Evolutionary conservation across 176 grass and related monocot genomes (phyloP).

Genomic region (Raddia guianensis): DNA sequence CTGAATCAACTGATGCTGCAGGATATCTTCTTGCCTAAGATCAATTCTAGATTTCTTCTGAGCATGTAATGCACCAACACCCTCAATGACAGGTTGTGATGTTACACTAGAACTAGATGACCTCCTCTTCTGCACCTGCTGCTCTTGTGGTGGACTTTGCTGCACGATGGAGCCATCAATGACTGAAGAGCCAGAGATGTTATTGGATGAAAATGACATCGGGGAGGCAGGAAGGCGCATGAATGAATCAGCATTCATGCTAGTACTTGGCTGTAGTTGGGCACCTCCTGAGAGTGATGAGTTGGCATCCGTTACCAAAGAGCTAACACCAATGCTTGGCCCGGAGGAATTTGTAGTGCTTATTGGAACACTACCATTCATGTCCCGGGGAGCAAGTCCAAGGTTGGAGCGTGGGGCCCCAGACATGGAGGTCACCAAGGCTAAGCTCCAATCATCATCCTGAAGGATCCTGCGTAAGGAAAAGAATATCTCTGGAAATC

Average conservation of each 20-base stretch:
- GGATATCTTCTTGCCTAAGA: conserved; percentile 64
- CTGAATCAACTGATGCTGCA: conserved; percentile 77
- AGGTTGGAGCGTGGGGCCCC: conserved; percentile 56
- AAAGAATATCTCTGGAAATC: conserved; percentile 26
- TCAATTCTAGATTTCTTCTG: conserved; percentile 87
- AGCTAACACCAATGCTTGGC: conserved; percentile 86
- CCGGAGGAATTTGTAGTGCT: conserved; percentile 79
- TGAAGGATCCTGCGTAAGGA: conserved; percentile 33
- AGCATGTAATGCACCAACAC: conserved; percentile 45
- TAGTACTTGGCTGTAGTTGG: conserved; percentile 83
- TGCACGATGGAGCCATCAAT: conserved; percentile 92
- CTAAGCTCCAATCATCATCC: conserved; percentile 48
- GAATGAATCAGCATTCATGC: conserved; percentile 88
- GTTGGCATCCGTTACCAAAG: conserved; percentile 89
- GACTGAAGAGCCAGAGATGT: conserved; percentile 90
- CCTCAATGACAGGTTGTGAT: conserved; percentile 67
- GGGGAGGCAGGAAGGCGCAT: conserved; percentile 92
- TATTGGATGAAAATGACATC: conserved; percentile 99
- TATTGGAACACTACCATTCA: conserved; percentile 56
- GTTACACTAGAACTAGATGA: conserved; percentile 93
- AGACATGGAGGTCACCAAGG: conserved; percentile 53
- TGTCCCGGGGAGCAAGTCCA: conserved; percentile 55
- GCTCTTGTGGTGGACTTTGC: conserved; percentile 75
- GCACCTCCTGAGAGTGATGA: conserved; percentile 81
- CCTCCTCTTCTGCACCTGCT: conserved; percentile 71